Evolutionary conservation across 148 eudicot genomes (phyloP).

Genomic region (Hydrangea macrophylla): DNA sequence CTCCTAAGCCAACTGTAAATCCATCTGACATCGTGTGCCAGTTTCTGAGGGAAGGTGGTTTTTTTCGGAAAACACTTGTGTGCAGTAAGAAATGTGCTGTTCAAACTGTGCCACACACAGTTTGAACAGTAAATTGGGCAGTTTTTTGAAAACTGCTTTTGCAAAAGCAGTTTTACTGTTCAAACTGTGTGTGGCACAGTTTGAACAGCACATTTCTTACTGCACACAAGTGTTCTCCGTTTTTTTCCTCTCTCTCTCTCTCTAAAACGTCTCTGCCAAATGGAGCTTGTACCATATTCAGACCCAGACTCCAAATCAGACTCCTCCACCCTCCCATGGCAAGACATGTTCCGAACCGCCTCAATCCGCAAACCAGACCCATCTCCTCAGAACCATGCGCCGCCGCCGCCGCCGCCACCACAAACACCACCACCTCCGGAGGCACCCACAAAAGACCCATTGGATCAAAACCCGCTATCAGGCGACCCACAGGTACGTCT

Average conservation of each 20-base stretch:
- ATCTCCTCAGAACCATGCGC: conserved; percentile 16
- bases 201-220: too few relatives aligned
- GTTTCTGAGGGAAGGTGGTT: too few relatives aligned
- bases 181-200: not conserved
- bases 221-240: too few relatives aligned
- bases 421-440: conserved; percentile 10
- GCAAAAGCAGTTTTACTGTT: too few relatives aligned
- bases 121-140: too few relatives aligned
- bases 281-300: conserved; percentile 66
- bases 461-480: conserved; percentile 23
- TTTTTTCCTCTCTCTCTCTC: not conserved
- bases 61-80: not conserved
- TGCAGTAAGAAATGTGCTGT: too few relatives aligned
- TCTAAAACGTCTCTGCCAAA: not conserved
- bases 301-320: conserved; percentile 39
- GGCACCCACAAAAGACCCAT: not conserved
- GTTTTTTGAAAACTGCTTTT: too few relatives aligned
- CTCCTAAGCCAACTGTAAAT: too few relatives aligned
- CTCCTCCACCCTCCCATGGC: conserved; percentile 44
- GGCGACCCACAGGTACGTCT: conserved; percentile 71
- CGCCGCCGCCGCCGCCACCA: conserved; percentile 24
- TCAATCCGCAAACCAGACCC: conserved; percentile 10
- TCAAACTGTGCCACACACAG: too few relatives aligned
- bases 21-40: too few relatives aligned
- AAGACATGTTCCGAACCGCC: conserved; percentile 42